Base-by-base conservation (phyloP, 805 yeast genomes). In the Saturnispora sekii region DNA sequence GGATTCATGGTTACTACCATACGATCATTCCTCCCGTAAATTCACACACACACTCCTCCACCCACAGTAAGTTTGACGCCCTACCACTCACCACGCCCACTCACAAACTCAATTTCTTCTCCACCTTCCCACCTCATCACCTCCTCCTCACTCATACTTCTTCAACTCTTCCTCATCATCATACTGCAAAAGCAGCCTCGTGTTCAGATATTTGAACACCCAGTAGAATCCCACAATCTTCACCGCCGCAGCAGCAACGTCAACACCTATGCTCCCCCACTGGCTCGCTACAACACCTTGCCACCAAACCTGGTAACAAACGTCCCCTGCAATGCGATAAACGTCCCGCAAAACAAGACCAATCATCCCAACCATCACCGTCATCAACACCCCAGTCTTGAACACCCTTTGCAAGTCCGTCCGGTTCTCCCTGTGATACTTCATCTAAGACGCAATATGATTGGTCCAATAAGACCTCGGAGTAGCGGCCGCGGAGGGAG, bases 151-250 rank as follows among this genome's bases (percentile, higher is more conserved):
- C 7, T 55, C 45, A 40, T 55, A 62, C 29, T 59, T 58, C 28
- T 61, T 53, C 21, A 59, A 46, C 17, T 60, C 61, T 4, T 54
- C 58, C 14, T 47, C 51, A 45, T 60, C 66, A 17, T 50, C 43
- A 21, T 49, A 42, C 5, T 45, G 41, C n/a, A 58, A 46, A 11
- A 61, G 48, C 9, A 61, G 41, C 29, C 42, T 44, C 2, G 40
- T 32, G 43, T 61, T 59, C 36, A 60, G 45, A 26, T 41, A 53
- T 30, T 46, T 50, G 18, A 56, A 46, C 7, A 50, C 32, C 31
- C 51, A 55, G 40, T 3, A 51, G 7, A 14, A 46, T 32, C 28
- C 48, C 34, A 21, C 26, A 3, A 21, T 21, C 45, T 60, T 55
- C 4, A 56, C 35, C 2, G 49, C 8, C 2, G 59, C 29, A 21